Conservation (phyloP, 768 basidiomycete genomes). For the Mycena pura region DNA sequence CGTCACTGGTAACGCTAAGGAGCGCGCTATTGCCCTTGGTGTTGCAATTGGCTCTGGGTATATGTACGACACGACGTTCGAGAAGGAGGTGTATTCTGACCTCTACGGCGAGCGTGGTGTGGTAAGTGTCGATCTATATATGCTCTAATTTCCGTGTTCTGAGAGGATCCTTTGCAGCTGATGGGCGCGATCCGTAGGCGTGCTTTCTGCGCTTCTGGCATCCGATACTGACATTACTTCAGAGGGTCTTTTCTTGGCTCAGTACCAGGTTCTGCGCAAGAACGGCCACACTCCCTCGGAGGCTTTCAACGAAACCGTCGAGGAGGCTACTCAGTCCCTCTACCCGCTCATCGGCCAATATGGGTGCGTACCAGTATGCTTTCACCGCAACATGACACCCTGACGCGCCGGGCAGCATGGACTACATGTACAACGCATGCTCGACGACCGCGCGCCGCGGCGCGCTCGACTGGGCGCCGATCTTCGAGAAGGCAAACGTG, state of each 20-base stretch:
- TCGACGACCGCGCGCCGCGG: slow-evolving; percentile 99
- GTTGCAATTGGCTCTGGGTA: slow-evolving; percentile 97
- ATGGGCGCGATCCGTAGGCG: slow-evolving; percentile 94
- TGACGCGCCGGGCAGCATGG: slow-evolving; percentile 67
- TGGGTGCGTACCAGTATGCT: slow-evolving; percentile 59
- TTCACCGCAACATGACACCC: background rate
- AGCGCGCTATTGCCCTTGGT: slow-evolving; percentile 94
- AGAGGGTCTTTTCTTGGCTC: slow-evolving; percentile 99
- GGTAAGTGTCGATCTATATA: slow-evolving; percentile 56
- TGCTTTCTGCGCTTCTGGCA: background rate
- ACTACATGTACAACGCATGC: slow-evolving; percentile 99
- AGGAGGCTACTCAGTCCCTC: slow-evolving; percentile 99
- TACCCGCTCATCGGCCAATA: slow-evolving; percentile 96
- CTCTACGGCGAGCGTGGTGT: slow-evolving; percentile 99
- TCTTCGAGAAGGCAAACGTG: slow-evolving; percentile 93
- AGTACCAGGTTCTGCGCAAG: slow-evolving; percentile 96
- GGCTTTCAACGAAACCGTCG: slow-evolving; percentile 99
- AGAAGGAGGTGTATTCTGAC: slow-evolving; percentile 99
- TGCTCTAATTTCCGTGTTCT: background rate
- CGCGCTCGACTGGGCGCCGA: slow-evolving; percentile 98
- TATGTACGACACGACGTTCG: slow-evolving; percentile 98
- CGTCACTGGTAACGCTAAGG: slow-evolving; percentile 96
- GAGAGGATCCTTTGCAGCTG: slow-evolving; percentile 54
- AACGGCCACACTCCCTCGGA: slow-evolving; percentile 98
- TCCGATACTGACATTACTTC: background rate